These are phyloP conservation scores for Cladorrhinum samala DNA, from an alignment of 495 filamentous ascomycete species.

Conservation along the genomic window DNA sequence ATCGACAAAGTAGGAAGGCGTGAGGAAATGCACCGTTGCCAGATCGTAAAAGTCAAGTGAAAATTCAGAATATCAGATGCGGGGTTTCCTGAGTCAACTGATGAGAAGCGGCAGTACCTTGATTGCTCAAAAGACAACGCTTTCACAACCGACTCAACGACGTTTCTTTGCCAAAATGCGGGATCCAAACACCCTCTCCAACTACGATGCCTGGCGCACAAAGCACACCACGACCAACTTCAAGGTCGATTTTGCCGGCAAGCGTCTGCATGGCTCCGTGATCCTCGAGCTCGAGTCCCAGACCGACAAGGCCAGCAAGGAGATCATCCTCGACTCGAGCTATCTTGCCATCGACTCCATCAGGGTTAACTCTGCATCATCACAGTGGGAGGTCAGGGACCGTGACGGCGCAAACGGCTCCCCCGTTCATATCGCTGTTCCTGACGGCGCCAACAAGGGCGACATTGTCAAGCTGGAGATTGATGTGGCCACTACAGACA, in stretches of 20 bases:
- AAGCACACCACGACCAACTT: slow-evolving; percentile 74
- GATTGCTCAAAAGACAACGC: slow-evolving; percentile 21
- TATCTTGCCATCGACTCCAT: slow-evolving; percentile 64
- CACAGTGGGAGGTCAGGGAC: slow-evolving; percentile 63
- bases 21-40: slow-evolving; percentile 5
- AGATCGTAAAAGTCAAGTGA: slow-evolving; percentile 2
- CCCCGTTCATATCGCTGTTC: slow-evolving; percentile 66
- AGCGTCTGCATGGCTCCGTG: slow-evolving; percentile 68
- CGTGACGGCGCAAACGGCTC: slow-evolving; percentile 71
- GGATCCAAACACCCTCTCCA: slow-evolving; percentile 88
- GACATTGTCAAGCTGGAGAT: slow-evolving; percentile 58
- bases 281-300: slow-evolving; percentile 64
- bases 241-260: slow-evolving; percentile 71
- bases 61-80: slow-evolving; percentile 17
- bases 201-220: slow-evolving; percentile 79
- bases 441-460: slow-evolving; percentile 55
- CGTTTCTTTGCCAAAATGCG: slow-evolving; percentile 42
- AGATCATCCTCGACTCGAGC: slow-evolving; percentile 84
- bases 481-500: slow-evolving; percentile 61
- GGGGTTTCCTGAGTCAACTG: slow-evolving; percentile 23
- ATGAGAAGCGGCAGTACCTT: slow-evolving; percentile 12
- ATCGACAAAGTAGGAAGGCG: slow-evolving; percentile 26
- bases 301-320: slow-evolving; percentile 59
- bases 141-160: slow-evolving; percentile 17
- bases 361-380: slow-evolving; percentile 47